Evolutionary conservation across 2,329 filamentous ascomycete genomes (phyloP).

Genomic region (Arthrobotrys sphaeroides): DNA sequence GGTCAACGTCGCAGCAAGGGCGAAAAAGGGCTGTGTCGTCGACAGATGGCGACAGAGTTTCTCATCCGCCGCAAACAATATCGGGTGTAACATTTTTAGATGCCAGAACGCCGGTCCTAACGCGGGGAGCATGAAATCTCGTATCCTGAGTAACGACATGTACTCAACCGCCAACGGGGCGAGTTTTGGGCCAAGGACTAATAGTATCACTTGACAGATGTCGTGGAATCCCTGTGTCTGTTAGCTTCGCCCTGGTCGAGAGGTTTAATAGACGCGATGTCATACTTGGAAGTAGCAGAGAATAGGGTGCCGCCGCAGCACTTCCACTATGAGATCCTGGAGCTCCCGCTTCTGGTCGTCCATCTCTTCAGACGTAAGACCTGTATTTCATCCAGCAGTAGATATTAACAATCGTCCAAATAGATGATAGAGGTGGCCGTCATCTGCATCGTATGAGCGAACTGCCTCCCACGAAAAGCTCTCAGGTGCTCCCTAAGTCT

Average conservation of each 20-base stretch:
- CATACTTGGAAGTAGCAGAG: conserved; percentile 86
- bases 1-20: conserved; percentile 89
- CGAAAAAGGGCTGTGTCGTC: conserved; percentile 85
- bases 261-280: not conserved
- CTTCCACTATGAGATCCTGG: conserved; percentile 79
- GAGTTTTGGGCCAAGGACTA: conserved; percentile 75
- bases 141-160: conserved; percentile 88
- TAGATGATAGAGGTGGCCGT: conserved; percentile 25
- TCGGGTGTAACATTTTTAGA: conserved; percentile 84
- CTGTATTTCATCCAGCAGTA: conserved; percentile 56
- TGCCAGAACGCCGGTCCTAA: conserved; percentile 83
- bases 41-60: conserved; percentile 78
- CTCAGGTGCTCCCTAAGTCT: conserved; percentile 57
- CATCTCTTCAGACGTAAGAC: conserved; percentile 66
- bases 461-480: conserved; percentile 48
- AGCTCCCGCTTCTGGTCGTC: conserved; percentile 77
- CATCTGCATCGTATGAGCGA: conserved; percentile 24
- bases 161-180: conserved; percentile 75
- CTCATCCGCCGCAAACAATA: conserved; percentile 77
- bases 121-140: conserved; percentile 96
- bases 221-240: conserved; percentile 80
- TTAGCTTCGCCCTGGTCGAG: not conserved
- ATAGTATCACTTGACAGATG: conserved; percentile 92
- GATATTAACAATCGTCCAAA: conserved; percentile 38
- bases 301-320: conserved; percentile 81